These are phyloP conservation scores for Nadsonia commutata DNA, from an alignment of 1,139 yeast genomes.

Conservation along the genomic window DNA sequence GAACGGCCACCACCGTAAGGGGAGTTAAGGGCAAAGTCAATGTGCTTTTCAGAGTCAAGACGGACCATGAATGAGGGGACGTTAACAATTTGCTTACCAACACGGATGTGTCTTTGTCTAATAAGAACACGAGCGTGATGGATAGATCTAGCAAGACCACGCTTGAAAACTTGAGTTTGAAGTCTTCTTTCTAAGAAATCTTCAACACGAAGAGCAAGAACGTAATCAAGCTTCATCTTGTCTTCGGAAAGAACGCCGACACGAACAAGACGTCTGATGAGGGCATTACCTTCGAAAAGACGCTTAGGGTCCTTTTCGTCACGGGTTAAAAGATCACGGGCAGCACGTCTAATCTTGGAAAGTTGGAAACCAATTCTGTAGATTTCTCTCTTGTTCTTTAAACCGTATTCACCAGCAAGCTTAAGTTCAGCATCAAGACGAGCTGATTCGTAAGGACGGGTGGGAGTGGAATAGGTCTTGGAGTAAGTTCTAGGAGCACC, in stretches of 20 bases:
- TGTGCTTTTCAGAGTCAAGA: constrained; percentile 99
- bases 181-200: constrained; percentile 99
- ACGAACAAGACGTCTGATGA: constrained; percentile 91
- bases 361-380: constrained; percentile 98
- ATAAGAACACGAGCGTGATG: constrained; percentile 99
- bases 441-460: constrained; percentile 97
- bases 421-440: constrained; percentile 99
- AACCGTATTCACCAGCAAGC: constrained; percentile 99
- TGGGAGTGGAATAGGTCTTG: constrained; percentile 98
- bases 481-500: constrained; percentile 87
- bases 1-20: constrained; percentile 99
- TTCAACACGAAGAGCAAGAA: constrained; percentile 92
- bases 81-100: constrained; percentile 98
- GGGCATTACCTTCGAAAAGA: constrained; percentile 99
- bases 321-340: constrained; percentile 99
- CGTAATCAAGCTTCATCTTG: constrained; percentile 99
- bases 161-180: constrained; percentile 99
- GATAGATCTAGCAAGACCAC: constrained; percentile 98
- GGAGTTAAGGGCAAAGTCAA: constrained; percentile 96
- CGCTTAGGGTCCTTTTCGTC: constrained; percentile 99
- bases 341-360: constrained; percentile 99
- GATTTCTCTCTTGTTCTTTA: constrained; percentile 99
- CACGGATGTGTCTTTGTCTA: constrained; percentile 98
- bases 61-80: constrained; percentile 99
- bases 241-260: constrained; percentile 98